A percentile compares a stretch with the other conserved stretches of the same genome.
These are phyloP conservation scores for Colletotrichum liaoningense DNA, from an alignment of 2,329 filamentous ascomycete genomes.

Conservation along the genomic window DNA sequence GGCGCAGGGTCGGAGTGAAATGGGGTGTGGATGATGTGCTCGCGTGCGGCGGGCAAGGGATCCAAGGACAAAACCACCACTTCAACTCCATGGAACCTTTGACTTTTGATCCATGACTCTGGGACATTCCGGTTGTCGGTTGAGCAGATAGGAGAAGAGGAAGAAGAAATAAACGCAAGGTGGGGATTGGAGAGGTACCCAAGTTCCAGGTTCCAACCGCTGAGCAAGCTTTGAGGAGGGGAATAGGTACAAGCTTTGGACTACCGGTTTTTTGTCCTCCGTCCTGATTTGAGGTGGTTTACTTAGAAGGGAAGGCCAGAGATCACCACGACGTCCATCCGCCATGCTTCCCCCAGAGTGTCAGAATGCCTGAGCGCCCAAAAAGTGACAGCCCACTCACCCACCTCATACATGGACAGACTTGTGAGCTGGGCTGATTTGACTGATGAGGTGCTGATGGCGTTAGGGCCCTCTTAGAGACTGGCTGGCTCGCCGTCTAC, in stretches of 20 bases:
- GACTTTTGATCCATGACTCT: constrained; percentile 18
- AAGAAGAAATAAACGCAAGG: background rate
- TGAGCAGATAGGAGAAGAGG: background rate
- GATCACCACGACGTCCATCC: background rate
- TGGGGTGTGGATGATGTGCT: constrained; percentile 32
- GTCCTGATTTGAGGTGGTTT: background rate
- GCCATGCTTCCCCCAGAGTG: background rate
- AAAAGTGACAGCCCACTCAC: constrained; percentile 19
- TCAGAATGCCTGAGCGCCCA: background rate
- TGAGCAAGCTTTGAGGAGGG: background rate
- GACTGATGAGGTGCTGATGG: constrained; percentile 26
- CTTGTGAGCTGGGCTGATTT: constrained; percentile 14
- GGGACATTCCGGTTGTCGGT: background rate
- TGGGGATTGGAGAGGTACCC: background rate
- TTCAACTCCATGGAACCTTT: constrained; percentile 8
- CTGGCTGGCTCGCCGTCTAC: constrained; percentile 9
- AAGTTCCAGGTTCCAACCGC: background rate
- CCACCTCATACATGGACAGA: constrained; percentile 19
- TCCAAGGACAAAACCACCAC: constrained; percentile 21
- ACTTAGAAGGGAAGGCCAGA: background rate
- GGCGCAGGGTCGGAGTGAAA: constrained; percentile 24
- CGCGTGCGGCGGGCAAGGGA: constrained; percentile 32
- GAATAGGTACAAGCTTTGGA: background rate
- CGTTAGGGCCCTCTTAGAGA: constrained; percentile 20
- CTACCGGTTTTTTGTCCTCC: background rate